Evolutionary conservation across 345 rosid species (phyloP).

Genomic region (Trapa incisa): DNA sequence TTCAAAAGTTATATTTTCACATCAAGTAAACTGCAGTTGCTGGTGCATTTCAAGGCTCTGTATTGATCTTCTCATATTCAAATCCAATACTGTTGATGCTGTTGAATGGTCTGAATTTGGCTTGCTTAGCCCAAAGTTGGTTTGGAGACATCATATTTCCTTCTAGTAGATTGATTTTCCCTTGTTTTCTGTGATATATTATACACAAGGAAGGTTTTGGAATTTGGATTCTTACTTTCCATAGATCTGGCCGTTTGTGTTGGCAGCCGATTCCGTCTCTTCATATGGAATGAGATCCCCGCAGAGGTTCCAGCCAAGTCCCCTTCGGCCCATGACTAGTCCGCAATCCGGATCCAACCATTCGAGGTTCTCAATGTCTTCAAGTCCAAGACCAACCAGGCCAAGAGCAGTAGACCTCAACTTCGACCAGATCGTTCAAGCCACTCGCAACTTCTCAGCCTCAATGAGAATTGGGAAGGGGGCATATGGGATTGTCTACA

Average conservation of each 20-base stretch:
- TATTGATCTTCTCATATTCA: no score
- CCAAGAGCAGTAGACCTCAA: slow-evolving; percentile 54
- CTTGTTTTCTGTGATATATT: neutral
- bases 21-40: no score
- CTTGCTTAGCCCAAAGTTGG: neutral
- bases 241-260: slow-evolving; percentile 4
- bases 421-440: slow-evolving; percentile 43
- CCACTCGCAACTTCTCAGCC: slow-evolving; percentile 62
- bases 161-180: neutral
- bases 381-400: slow-evolving; percentile 68
- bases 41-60: no score
- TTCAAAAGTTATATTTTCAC: neutral
- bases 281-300: slow-evolving; percentile 37
- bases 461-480: slow-evolving; percentile 68
- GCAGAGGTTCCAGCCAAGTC: slow-evolving; percentile 54
- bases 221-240: neutral
- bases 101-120: neutral
- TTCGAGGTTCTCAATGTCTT: slow-evolving; percentile 70
- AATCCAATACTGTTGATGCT: neutral
- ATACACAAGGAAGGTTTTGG: neutral
- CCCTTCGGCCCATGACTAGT: slow-evolving; percentile 43
- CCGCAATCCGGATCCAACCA: slow-evolving; percentile 67
- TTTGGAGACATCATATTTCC: neutral
- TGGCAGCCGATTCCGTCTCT: slow-evolving; percentile 55
- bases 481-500: slow-evolving; percentile 84